These are phyloP conservation scores for Dinochytrium kinnereticum DNA, from an alignment of 371 early-diverging fungal species.

Conservation along the genomic window DNA sequence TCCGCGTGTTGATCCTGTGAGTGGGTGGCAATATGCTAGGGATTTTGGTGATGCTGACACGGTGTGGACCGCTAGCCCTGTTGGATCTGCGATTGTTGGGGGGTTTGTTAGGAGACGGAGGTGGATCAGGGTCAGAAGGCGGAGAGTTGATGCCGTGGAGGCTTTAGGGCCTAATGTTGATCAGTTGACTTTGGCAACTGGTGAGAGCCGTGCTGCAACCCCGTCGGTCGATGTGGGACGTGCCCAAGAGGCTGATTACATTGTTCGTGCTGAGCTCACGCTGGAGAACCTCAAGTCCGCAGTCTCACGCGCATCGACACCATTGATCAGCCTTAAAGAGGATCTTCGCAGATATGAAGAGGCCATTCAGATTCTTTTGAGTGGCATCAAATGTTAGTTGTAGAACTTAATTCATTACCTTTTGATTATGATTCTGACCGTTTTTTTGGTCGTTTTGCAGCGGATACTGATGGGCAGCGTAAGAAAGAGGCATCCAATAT, in stretches of 20 bases:
- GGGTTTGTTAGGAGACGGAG: conserved; percentile 74
- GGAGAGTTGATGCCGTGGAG: conserved; percentile 57
- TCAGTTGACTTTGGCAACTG: too few species aligned
- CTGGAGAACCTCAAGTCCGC: conserved; percentile 2
- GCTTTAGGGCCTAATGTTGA: conserved; percentile 19
- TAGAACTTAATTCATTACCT: neutral
- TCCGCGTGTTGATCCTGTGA: conserved; percentile 63
- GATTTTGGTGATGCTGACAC: conserved; percentile 45
- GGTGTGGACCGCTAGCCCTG: conserved; percentile 62
- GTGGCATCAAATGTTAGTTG: conserved; percentile 66
- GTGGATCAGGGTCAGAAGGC: conserved; percentile 81
- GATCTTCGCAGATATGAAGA: conserved; percentile 64
- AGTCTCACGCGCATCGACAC: conserved; percentile 10
- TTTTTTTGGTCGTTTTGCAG: conserved; percentile 37
- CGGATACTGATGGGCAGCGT: conserved; percentile 59
- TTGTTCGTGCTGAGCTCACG: conserved; percentile 44
- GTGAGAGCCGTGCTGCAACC: too few species aligned
- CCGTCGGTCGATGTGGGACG: neutral
- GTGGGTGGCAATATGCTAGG: conserved; percentile 73
- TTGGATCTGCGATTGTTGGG: conserved; percentile 52
- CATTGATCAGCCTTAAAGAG: conserved; percentile 37
- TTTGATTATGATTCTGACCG: neutral
- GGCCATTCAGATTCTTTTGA: conserved; percentile 64
- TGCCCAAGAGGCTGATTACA: conserved; percentile 48
- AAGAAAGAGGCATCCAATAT: conserved; percentile 59